Evolutionary conservation across 129 eudicot genomes (phyloP), one percentile per base, ranked within the genome.

Genomic region (Artemisia annua): DNA sequence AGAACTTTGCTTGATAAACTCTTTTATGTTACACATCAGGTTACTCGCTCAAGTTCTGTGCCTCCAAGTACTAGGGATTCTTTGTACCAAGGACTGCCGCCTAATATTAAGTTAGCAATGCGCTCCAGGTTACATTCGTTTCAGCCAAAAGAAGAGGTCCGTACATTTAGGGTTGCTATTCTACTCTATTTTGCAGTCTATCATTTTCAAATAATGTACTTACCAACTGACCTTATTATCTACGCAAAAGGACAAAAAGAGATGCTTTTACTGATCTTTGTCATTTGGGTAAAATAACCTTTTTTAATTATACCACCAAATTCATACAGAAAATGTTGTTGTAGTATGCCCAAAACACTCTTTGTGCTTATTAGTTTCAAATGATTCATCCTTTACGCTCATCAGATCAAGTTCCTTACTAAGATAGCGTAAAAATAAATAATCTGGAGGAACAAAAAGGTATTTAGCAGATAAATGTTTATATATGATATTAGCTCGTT

Each of bases 71-170:
- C 96, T 1, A 83, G 97, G 80, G 97, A 95, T 73, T 81, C 91
- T 67, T 74, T 95, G 70, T 95, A 95, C 79, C 99, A 95, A 78
- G 99, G 99, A 78, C 73, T 95, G 30, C 99, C 99, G n/a, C 99
- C 99, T 20, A 66, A 76, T 66, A 63, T 95, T 43, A 95, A 95
- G 75, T 78, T 84, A 4, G 85, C 99, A 66, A 80, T 95, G 55
- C 96, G 99, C 52, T 72, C 88, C 80, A 95, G 79, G 73, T 66
- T 95, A 46, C 96, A 77, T 60, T 86, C 89, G 1, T 95, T 95
- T 83, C 88, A 83, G 43, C 80, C 70, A 9, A 88, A 85, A 50
- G 96, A 88, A 78, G 97, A 95, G 99, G 99, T 94, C 71, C 28
- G 22, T 63, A 20, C 13, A 3, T 11, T 67, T 39, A 7, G 46